Base-by-base conservation (phyloP, 768 basidiomycete species). In the Hericium alpestre region DNA sequence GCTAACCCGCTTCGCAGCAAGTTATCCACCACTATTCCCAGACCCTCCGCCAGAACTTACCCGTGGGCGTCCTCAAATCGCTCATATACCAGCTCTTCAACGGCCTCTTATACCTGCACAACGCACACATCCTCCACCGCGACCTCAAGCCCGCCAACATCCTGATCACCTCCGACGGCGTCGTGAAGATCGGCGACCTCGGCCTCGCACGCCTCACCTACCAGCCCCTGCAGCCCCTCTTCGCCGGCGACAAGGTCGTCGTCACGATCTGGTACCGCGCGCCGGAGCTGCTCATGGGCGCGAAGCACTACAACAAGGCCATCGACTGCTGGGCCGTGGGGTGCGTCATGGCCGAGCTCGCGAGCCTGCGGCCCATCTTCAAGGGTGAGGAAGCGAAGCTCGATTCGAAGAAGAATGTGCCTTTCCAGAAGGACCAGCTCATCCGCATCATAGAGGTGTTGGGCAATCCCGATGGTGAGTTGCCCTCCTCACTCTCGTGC, bases 221-320 rank as follows among this genome's bases (percentile, higher is more conserved):
- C 65, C 84, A 92, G 58, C 96, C 96, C 6, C 77, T 99, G 1
- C 93, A 96, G 62, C 86, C 89, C 1, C 75, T 99, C 2, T 93
- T 90, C 67, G 84, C 84, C 0, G 94, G 94, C 15, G 96, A 99
- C 72, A 98, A 98, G 65, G 94, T 99, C 25, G 96, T 98, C 38
- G 96, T 99, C 12, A 99, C 96, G 0, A 98, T 99, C 66, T 98
- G 96, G 96, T 99, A 99, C 68, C 89, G 96, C 54, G 92, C 93
- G 7, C 96, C 96, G 0, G 96, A 99, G 67, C 81, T 99, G 2
- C 79, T 99, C 10, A 79, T 99, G 73, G 95, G 96, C 25, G 93
- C 95, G 0, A 92, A 93, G 61, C 96, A 99, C 70, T 99, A 99
- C 70, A 95, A 96, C 62, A 93, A 91, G 63, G 90, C 94, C 4